Evolutionary conservation across 2,329 filamentous ascomycete genomes (phyloP), one percentile per base, ranked within the genome.

Genomic region (Dryadomyces quercus-mongolicae): DNA sequence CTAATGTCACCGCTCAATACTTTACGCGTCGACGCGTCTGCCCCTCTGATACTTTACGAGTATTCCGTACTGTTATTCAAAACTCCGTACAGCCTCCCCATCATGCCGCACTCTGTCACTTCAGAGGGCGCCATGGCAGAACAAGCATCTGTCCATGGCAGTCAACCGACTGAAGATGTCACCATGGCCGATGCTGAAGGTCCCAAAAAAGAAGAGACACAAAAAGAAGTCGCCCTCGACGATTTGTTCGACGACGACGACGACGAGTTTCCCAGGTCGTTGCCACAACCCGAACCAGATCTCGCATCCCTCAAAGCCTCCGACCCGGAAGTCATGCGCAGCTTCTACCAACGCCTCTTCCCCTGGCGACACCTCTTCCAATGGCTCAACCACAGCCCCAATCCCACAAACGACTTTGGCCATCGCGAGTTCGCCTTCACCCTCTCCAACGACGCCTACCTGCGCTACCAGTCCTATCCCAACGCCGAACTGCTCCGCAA

Each of bases 391-490:
- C 93, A 97, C 70, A 88, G 88, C 53, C 85, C 89, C 7, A 83
- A 83, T 7, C 91, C 93, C 0, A 85, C 86, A 5, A 85, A 84
- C 60, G 91, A 97, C 69, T 97, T 97, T 71, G 83, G 77, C 31
- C 88, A 97, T 67, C 86, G 93, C 65, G 93, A 98, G 69, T 97
- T 98, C 67, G 91, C 93, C 18, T 92, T 97, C 65, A 95, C 91
- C 1, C 77, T 97, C n/a, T 84, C 86, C 56, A 94, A 91, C 65
- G 91, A 95, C 61, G 87, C 86, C 44, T 95, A 96, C 68, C 77
- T 95, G 34, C 86, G 93, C 66, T 98, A 97, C 67, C 89, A 95
- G 67, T 90, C 76, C 8, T 81, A 75, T 60, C 66, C 71, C 5
- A 79, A 72, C 2, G 67, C 74, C 3, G 78, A 81, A 55, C 70